Base-by-base conservation (phyloP, 1,284 basidiomycete species). In the Trametes versicolor region DNA sequence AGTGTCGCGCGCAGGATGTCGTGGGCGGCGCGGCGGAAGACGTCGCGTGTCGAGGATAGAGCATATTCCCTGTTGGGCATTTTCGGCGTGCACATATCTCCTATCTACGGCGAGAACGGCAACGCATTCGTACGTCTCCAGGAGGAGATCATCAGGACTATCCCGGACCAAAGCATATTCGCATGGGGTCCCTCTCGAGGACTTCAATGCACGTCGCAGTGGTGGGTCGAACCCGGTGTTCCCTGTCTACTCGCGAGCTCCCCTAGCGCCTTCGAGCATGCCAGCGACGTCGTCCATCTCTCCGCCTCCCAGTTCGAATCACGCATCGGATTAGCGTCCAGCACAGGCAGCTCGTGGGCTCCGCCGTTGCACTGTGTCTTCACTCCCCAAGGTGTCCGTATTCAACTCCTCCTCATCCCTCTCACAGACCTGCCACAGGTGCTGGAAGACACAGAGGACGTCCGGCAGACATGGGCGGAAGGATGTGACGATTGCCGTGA, bases 131-230 rank as follows among this genome's bases (percentile, higher is more conserved):
- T 51, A 7, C 50, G 50, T 19, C 29, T 51, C 1, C 50, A 51
- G 19, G 50, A 36, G 19, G 32, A 51, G 29, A 51, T 51, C 29
- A 51, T 51, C 50, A 51, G 29, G 50, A 34, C 17, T 2, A 51
- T 51, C 29, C 50, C 50, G 19, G 50, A 51, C 17, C 50, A 51
- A 29, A 51, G 50, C 50, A 36, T 51, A 32, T 51, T 51, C 29
- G 50, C 50, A 17, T 51, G 50, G 50, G 50, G 50, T 15, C 49
- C 49, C 25, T 50, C 49, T 13, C 15, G 8, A 4, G 49, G 13
- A 17, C 25, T 50, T 10, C 27, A n/a, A 5, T 6, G 17, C 29
- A 32, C 10, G 6, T 25, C 6, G 6, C n/a, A 1, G 29, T 34
- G 19, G 29, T 50, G 27, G 49, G 27, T 29, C 50, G 32, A 51